Conservation (phyloP, 164 flowering plant genomes). For the Vitis riparia region DNA sequence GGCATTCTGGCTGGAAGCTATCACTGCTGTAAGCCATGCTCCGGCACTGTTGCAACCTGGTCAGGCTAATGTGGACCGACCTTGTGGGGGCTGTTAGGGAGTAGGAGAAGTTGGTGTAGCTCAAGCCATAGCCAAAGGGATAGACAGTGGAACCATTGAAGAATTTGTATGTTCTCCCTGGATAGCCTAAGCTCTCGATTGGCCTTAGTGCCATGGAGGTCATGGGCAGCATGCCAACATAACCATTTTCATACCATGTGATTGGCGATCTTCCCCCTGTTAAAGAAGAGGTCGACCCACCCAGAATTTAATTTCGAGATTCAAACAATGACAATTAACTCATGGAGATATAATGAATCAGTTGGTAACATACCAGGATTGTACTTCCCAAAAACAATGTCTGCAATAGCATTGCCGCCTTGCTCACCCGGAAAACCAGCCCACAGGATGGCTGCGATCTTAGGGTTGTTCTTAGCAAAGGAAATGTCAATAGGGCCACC, state of each 20-base stretch:
- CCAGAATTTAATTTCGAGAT: no score
- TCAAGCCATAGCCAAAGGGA: constrained; percentile 38
- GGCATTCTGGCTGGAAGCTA: no score
- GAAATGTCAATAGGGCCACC: constrained; percentile 26
- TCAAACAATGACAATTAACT: no score
- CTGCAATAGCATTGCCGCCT: constrained; percentile 31
- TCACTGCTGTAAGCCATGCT: no score
- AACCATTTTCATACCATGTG: constrained; percentile 10
- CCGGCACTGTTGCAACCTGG: no score
- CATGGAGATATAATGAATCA: no score
- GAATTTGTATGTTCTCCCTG: constrained; percentile 39
- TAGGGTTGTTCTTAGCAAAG: constrained; percentile 14
- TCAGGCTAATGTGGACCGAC: neutral
- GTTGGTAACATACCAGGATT: no score
- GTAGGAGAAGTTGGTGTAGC: constrained; percentile 26
- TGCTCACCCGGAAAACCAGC: constrained; percentile 38
- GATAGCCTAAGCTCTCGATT: constrained; percentile 20
- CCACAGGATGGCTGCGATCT: constrained; percentile 26
- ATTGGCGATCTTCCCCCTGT: constrained; percentile 21
- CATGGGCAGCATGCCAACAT: constrained; percentile 26
- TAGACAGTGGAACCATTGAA: constrained; percentile 28
- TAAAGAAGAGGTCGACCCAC: neutral
- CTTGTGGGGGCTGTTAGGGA: constrained; percentile 1
- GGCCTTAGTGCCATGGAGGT: constrained; percentile 36
- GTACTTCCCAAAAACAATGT: constrained; percentile 22